Evolutionary conservation across 106 monocot genomes (phyloP), one percentile per base, ranked within the genome.

Genomic region (Amphibolis antarctica): DNA sequence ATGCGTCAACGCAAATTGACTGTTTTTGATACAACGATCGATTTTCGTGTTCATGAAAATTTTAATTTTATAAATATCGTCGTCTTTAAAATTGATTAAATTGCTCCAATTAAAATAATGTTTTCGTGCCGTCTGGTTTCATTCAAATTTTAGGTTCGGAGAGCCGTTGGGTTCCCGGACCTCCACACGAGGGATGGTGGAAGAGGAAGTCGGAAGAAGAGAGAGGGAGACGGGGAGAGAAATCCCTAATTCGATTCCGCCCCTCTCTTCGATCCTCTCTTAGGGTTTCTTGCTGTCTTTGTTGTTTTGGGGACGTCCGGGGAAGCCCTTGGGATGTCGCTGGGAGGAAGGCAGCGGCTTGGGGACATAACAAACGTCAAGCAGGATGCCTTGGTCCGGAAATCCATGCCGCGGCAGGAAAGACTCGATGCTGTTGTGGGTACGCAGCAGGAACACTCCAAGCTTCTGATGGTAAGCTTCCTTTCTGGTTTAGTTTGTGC

Each of bases 101-200:
- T n/a, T n/a, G n/a, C n/a, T n/a, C n/a, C n/a, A n/a, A n/a, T n/a
- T n/a, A n/a, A n/a, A n/a, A n/a, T n/a, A n/a, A n/a, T n/a, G n/a
- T n/a, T n/a, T n/a, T n/a, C n/a, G n/a, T 85, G 85, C 85, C 9
- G 81, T 86, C 43, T 83, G 80, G 2, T 45, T 86, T 7, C 31
- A 18, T 58, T 58, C 30, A 62, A 62, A 62, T 21, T 21, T 44
- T 49, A 44, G 64, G 28, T 49, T 28, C 28, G 64, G 46, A 13
- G 18, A 48, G 46, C 64, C 64, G 63, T 63, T 55, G 58, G 15
- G 30, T 58, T 58, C 15, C 58, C 58, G 58, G 29, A 9, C 58
- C 58, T 58, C 14, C 58, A 4, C 24, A 19, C 14, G 1, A 0
- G 0, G 14, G 7, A 2, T 36, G 53, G 11, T 1, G 19, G 0